phyloP scores from a whole-genome alignment of 495 filamentous ascomycete genomes.

The Entonaema liquescens region DNA sequence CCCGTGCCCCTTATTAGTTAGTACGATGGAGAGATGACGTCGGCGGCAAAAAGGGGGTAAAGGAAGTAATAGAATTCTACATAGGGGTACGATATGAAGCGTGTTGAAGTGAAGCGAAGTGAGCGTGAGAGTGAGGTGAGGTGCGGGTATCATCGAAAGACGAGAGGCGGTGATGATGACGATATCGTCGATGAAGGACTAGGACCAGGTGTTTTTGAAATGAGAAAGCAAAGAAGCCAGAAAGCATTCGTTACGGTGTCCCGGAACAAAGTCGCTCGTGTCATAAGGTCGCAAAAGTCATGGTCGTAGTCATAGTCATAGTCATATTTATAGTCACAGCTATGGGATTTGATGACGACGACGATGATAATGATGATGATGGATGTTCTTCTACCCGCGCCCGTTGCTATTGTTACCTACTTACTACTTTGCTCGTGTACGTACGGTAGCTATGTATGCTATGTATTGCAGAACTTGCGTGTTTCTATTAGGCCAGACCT shows the following conservation, averaged over 20 bases:
- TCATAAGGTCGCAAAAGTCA: constrained; percentile 1
- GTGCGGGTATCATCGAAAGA: neutral
- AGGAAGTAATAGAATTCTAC: constrained; percentile 26
- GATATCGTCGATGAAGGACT: neutral
- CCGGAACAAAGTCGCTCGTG: constrained; percentile 13
- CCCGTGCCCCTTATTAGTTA: constrained; percentile 1
- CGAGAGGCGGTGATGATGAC: neutral
- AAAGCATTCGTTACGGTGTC: constrained; percentile 33
- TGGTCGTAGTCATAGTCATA: constrained; percentile 4
- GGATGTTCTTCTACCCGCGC: neutral
- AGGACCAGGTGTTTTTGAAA: neutral
- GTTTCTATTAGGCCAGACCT: neutral
- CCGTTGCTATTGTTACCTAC: neutral
- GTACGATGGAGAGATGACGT: constrained; percentile 9
- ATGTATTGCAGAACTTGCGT: neutral
- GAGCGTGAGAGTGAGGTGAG: neutral
- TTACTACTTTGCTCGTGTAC: neutral
- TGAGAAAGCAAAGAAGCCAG: constrained; percentile 1
- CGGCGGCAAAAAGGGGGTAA: constrained; percentile 2
- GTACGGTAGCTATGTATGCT: neutral
- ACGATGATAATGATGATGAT: neutral
- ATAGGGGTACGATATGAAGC: constrained; percentile 14
- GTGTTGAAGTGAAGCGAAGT: no score
- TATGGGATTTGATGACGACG: constrained; percentile 9
- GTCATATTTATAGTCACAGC: neutral